Conservation (phyloP, 176 grass and related monocot species). For the Luzula sylvatica region DNA sequence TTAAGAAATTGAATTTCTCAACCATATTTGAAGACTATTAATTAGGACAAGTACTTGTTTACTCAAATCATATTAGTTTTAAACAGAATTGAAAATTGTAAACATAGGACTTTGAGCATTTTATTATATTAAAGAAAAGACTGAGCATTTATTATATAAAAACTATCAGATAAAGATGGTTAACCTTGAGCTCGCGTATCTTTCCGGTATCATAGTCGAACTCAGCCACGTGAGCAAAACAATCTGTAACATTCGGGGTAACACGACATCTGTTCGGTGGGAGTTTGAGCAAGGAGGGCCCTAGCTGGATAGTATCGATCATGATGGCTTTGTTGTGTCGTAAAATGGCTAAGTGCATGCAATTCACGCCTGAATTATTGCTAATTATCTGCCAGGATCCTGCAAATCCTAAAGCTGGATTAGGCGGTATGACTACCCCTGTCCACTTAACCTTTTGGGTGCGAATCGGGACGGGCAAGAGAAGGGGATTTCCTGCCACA, state of each 20-base stretch:
- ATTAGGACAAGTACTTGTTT: too few species aligned
- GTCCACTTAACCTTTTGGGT: constrained; percentile 11
- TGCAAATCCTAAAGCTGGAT: neutral
- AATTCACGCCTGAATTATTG: constrained; percentile 25
- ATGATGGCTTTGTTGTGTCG: constrained; percentile 32
- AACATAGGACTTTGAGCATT: too few species aligned
- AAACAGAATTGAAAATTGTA: too few species aligned
- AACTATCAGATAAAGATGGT: too few species aligned
- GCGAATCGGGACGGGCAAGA: constrained; percentile 11
- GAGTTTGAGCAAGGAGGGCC: constrained; percentile 13
- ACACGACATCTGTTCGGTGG: constrained; percentile 15
- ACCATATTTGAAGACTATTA: neutral
- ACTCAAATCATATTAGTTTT: too few species aligned
- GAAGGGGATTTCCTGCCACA: constrained; percentile 1
- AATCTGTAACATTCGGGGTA: neutral
- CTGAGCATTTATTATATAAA: too few species aligned
- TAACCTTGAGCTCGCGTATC: constrained; percentile 29
- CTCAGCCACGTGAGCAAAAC: constrained; percentile 32
- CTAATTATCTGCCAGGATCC: constrained; percentile 26
- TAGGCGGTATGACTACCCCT: neutral
- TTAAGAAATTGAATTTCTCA: neutral
- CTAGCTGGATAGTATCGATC: constrained; percentile 19
- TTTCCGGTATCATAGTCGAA: constrained; percentile 24
- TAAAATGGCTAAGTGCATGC: constrained; percentile 33
- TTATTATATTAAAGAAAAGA: too few species aligned